Conservation (phyloP, 1,139 yeast species). For the Taphrina wiesneri region DNA sequence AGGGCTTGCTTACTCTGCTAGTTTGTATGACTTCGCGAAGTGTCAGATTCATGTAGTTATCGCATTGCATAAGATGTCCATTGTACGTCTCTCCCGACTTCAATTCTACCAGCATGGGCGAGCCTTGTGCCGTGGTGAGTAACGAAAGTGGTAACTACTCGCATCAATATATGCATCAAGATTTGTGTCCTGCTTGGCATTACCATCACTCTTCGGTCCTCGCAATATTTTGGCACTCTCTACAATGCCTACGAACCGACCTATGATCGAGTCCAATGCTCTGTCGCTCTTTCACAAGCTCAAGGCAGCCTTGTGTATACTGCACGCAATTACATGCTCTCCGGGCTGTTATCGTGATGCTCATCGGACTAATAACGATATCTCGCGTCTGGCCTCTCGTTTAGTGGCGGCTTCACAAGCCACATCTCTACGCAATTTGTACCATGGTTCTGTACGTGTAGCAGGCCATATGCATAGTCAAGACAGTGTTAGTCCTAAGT, state of each 20-base stretch:
- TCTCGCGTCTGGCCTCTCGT: neutral
- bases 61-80: slow-evolving; percentile 83
- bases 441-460: no score
- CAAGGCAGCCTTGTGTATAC: neutral
- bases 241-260: no score
- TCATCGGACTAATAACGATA: neutral
- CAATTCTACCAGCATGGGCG: slow-evolving; percentile 82
- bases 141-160: slow-evolving; percentile 78
- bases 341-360: neutral
- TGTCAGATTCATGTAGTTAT: slow-evolving; percentile 94
- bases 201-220: neutral
- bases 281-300: neutral
- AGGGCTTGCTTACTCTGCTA: slow-evolving; percentile 49
- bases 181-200: neutral
- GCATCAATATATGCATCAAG: neutral
- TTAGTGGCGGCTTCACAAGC: neutral
- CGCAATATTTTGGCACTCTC: no score
- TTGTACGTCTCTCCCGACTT: slow-evolving; percentile 88
- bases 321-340: neutral
- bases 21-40: slow-evolving; percentile 75
- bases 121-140: slow-evolving; percentile 87
- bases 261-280: neutral
- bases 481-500: neutral
- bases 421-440: neutral
- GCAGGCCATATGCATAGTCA: neutral